Conservation (phyloP, 306 rosid genomes). For the Rosa chinensis region DNA sequence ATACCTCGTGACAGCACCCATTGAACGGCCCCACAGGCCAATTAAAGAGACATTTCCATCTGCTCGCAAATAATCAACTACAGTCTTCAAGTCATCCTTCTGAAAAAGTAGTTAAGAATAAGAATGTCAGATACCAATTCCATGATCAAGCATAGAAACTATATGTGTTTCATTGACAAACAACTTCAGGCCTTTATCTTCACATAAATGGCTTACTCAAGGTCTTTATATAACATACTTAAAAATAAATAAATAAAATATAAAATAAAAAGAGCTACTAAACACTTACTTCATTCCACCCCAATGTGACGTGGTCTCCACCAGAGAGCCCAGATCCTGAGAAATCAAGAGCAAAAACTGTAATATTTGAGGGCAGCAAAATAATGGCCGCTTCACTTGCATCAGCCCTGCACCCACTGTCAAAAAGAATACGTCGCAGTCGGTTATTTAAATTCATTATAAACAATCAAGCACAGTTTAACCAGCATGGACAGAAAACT, state of each 20-base stretch:
- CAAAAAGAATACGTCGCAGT: conserved; percentile 33
- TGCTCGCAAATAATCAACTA: conserved; percentile 75
- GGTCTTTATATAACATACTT: neutral
- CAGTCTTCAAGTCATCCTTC: conserved; percentile 85
- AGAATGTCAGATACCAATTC: conserved; percentile 26
- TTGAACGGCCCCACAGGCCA: conserved; percentile 99
- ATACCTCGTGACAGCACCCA: conserved; percentile 97
- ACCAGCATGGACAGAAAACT: conserved; percentile 16
- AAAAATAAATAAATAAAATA: neutral
- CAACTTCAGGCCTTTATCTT: neutral
- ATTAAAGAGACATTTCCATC: conserved; percentile 91
- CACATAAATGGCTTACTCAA: neutral
- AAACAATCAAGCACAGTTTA: neutral
- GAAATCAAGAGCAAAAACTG: conserved; percentile 92
- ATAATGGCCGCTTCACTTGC: conserved; percentile 94
- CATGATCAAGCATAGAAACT: conserved; percentile 19
- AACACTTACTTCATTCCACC: conserved; percentile 91
- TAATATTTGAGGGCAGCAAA: conserved; percentile 91
- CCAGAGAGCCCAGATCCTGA: conserved; percentile 97
- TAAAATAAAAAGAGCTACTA: neutral
- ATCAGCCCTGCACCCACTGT: conserved; percentile 97
- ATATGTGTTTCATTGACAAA: neutral
- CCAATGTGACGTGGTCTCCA: conserved; percentile 93
- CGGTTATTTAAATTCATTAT: conserved; percentile 24
- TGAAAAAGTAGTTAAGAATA: conserved; percentile 41